A percentile compares a stretch with the other conserved stretches of the same genome.
These are phyloP conservation scores for Blastobotrys raffinosifermentans DNA, from an alignment of 1,139 yeast genomes.

Conservation along the genomic window DNA sequence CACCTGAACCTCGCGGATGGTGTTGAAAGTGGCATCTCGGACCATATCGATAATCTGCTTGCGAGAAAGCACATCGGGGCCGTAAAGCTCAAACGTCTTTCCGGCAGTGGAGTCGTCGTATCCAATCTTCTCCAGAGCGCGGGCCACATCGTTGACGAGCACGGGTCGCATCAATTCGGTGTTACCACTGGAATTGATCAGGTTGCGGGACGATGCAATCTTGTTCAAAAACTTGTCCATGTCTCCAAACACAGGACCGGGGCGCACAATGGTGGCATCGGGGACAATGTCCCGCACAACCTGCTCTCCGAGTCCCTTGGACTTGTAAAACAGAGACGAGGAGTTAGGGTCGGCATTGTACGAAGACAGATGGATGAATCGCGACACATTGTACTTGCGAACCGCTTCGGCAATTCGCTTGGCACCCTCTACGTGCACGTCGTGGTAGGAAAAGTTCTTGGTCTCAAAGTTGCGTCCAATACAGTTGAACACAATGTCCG, in stretches of 20 bases:
- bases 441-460: conserved; percentile 77
- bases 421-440: conserved; percentile 73
- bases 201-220: conserved; percentile 46
- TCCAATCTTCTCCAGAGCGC: conserved; percentile 72
- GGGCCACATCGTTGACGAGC: conserved; percentile 74
- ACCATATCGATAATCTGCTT: conserved; percentile 66
- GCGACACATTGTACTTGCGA: conserved; percentile 66
- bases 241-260: conserved; percentile 74
- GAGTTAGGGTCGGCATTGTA: conserved; percentile 71
- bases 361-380: conserved; percentile 74
- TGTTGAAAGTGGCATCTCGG: conserved; percentile 48
- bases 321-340: conserved; percentile 63
- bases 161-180: conserved; percentile 64
- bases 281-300: conserved; percentile 64
- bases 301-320: conserved; percentile 77
- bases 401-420: conserved; percentile 72
- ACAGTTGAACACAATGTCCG: conserved; percentile 78
- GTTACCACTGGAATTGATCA: conserved; percentile 61
- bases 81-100: conserved; percentile 67
- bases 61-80: conserved; percentile 62
- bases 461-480: conserved; percentile 75
- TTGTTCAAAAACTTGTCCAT: conserved; percentile 67
- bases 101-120: conserved; percentile 79
- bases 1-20: conserved; percentile 42
- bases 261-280: conserved; percentile 79